phyloP scores from a whole-genome alignment of 140 eudicot species.

The Ambrosia hybrid region DNA sequence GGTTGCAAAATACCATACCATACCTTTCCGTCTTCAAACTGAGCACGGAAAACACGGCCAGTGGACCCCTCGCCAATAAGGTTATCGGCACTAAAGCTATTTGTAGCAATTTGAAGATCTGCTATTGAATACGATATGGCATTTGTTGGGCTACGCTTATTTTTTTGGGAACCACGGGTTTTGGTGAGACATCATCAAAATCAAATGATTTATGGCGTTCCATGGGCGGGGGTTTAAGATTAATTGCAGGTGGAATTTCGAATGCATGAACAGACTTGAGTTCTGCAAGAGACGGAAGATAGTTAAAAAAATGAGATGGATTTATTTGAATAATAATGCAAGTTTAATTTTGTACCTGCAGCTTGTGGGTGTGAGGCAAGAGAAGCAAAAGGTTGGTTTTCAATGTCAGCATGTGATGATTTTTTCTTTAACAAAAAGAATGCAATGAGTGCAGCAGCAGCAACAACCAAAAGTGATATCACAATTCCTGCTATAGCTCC shows the following conservation, averaged over 20 bases:
- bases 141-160: constrained; percentile 51
- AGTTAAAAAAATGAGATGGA: not conserved
- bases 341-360: too few species aligned
- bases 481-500: constrained; percentile 91
- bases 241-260: constrained; percentile 59
- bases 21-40: constrained; percentile 88
- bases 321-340: not conserved
- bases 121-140: constrained; percentile 77
- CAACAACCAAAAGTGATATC: constrained; percentile 70
- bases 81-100: constrained; percentile 78
- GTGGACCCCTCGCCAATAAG: constrained; percentile 90
- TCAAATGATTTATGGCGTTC: constrained; percentile 88
- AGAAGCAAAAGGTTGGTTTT: constrained; percentile 79
- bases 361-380: constrained; percentile 60
- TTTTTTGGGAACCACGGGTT: constrained; percentile 75
- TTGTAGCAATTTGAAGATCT: constrained; percentile 92
- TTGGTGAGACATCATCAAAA: constrained; percentile 59
- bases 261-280: constrained; percentile 58
- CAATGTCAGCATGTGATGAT: constrained; percentile 63
- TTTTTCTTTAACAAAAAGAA: constrained; percentile 70
- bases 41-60: constrained; percentile 93
- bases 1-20: not conserved
- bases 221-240: constrained; percentile 86
- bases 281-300: constrained; percentile 36
- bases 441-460: constrained; percentile 60